Percentiles rank a stretch among this genome's conserved stretches.
phyloP scores from a whole-genome alignment of 73 alveolate species.

The Tetrahymena borealis region DNA sequence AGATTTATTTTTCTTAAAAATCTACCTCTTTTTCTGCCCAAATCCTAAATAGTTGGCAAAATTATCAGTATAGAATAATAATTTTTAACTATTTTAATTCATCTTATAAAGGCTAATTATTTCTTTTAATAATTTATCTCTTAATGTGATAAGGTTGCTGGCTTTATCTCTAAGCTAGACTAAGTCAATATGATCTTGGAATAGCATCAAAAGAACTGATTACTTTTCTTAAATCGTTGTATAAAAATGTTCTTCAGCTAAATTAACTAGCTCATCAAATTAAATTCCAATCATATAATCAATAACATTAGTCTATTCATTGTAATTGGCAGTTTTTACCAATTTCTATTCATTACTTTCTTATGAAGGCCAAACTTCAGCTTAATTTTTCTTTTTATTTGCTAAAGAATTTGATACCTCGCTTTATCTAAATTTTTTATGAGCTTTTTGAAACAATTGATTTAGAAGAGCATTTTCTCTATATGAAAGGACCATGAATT shows the following conservation, averaged over 20 bases:
- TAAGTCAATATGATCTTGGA: not conserved
- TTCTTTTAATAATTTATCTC: not conserved
- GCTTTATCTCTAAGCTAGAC: not conserved
- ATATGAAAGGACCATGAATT: not conserved
- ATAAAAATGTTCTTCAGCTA: not conserved
- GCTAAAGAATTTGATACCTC: not conserved
- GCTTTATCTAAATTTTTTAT: not conserved
- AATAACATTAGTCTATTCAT: not conserved
- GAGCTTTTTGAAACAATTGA: not conserved
- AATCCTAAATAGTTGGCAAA: not conserved
- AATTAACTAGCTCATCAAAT: not conserved
- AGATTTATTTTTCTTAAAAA: not conserved
- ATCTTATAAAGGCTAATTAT: not conserved
- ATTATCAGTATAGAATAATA: not conserved
- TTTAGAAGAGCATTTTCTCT: not conserved
- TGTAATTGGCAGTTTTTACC: not conserved
- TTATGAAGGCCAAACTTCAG: too few relatives aligned
- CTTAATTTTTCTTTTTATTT: not conserved
- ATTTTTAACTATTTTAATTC: not conserved
- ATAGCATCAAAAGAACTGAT: not conserved
- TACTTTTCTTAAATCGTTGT: not conserved
- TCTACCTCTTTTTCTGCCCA: not conserved
- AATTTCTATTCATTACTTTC: too few relatives aligned
- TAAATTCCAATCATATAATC: not conserved
- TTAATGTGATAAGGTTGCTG: not conserved